Conservation (phyloP, 2,329 filamentous ascomycete species). For the Cordyceps farinosa region DNA sequence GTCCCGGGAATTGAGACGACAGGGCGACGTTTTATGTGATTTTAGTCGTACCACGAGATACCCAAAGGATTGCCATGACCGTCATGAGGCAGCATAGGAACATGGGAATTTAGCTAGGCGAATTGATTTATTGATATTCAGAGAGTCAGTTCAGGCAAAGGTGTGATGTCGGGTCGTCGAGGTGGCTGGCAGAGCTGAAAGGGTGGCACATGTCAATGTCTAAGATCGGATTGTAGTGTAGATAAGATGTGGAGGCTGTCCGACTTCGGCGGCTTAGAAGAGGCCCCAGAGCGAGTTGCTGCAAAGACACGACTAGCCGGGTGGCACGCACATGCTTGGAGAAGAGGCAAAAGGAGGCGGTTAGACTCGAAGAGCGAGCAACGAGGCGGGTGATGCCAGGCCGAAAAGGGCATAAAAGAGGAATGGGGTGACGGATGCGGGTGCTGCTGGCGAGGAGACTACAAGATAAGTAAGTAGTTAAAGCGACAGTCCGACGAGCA, state of each 20-base stretch:
- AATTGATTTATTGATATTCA: constrained; percentile 9
- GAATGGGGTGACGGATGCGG: neutral
- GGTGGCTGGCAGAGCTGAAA: neutral
- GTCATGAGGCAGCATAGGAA: constrained; percentile 18
- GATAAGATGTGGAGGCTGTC: neutral
- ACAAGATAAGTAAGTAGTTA: too few species aligned
- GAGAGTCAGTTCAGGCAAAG: too few species aligned
- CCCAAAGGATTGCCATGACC: constrained; percentile 20
- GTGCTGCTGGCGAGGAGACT: neutral
- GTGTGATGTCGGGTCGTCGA: neutral
- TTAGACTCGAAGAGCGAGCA: neutral
- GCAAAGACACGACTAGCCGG: constrained; percentile 7
- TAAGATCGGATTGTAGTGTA: neutral
- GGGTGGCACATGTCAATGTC: neutral
- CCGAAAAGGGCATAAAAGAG: neutral
- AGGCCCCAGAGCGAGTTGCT: neutral
- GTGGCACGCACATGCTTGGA: neutral
- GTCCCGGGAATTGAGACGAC: constrained; percentile 17
- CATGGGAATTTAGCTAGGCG: constrained; percentile 11
- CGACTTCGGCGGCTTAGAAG: constrained; percentile 3
- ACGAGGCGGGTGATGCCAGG: neutral
- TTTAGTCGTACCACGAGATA: constrained; percentile 18
- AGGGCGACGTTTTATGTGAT: constrained; percentile 13
- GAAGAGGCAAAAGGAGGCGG: neutral
- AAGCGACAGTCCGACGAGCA: neutral